Conservation (phyloP, 73 alveolate species). For the Paramecium sexaurelia region DNA sequence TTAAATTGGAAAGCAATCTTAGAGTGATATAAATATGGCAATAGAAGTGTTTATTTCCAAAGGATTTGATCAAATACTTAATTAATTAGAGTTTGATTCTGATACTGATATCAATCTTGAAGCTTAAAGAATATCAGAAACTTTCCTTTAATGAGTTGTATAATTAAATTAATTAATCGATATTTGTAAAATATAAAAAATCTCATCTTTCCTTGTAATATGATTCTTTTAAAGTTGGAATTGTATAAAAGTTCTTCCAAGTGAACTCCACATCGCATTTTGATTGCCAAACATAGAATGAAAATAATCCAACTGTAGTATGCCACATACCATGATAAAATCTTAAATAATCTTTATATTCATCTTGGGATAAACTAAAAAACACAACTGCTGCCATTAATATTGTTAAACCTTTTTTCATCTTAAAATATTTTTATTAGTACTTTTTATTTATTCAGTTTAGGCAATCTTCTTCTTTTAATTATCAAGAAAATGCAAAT, state of each 20-base stretch:
- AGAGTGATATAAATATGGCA: background rate
- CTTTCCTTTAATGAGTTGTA: background rate
- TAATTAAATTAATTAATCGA: background rate
- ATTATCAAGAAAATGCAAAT: background rate
- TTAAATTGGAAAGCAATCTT: background rate
- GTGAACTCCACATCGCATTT: background rate
- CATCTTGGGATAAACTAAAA: conserved; percentile 44
- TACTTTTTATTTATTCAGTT: background rate
- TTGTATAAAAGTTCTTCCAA: conserved; percentile 2
- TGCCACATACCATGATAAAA: conserved; percentile 70
- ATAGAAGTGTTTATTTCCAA: background rate
- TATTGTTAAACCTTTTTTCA: conserved; percentile 17
- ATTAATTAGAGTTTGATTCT: background rate
- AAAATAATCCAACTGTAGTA: conserved; percentile 22
- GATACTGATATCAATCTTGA: background rate
- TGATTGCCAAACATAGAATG: conserved; percentile 61
- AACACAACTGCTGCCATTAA: conserved; percentile 34
- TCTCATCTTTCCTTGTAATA: background rate
- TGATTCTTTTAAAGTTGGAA: background rate
- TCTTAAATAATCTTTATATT: conserved; percentile 56
- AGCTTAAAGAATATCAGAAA: background rate
- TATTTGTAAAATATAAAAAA: background rate
- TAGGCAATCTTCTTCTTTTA: conserved; percentile 21
- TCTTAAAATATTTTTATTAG: background rate
- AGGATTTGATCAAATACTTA: background rate